Conservation (phyloP, 495 filamentous ascomycete species). For the Aspergillus avenaceus region DNA sequence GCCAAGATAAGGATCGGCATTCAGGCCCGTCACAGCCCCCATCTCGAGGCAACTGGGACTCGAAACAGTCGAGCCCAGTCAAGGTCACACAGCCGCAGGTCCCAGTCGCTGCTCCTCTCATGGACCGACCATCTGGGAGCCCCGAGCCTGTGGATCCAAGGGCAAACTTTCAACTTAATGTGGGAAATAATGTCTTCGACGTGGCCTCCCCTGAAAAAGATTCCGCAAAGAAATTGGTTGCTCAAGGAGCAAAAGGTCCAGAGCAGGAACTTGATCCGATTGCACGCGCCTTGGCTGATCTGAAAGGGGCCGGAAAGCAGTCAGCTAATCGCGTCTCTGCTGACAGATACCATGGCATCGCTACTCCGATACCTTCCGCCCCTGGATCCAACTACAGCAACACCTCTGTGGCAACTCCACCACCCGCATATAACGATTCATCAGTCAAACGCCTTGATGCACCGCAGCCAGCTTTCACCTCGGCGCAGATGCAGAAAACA, state of each 20-base stretch:
- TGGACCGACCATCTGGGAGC: constrained; percentile 44
- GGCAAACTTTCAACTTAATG: constrained; percentile 90
- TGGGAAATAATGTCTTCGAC: constrained; percentile 95
- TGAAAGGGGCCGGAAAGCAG: constrained; percentile 81
- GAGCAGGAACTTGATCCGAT: constrained; percentile 76
- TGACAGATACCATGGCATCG: constrained; percentile 87
- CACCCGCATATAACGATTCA: constrained; percentile 77
- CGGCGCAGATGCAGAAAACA: constrained; percentile 88
- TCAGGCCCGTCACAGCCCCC: constrained; percentile 24
- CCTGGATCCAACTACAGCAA: constrained; percentile 57
- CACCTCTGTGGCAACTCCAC: constrained; percentile 35
- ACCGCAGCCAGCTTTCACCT: constrained; percentile 87
- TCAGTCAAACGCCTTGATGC: constrained; percentile 77
- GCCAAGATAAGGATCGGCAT: constrained; percentile 71
- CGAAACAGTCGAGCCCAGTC: constrained; percentile 31
- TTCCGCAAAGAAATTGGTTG: constrained; percentile 25
- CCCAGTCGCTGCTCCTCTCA: neutral
- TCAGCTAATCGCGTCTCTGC: constrained; percentile 78
- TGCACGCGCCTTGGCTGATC: constrained; percentile 83
- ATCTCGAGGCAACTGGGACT: constrained; percentile 36
- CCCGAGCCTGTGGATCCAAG: constrained; percentile 92
- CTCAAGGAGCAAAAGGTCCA: constrained; percentile 27
- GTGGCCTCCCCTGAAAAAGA: constrained; percentile 76
- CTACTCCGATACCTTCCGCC: constrained; percentile 70
- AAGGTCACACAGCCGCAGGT: constrained; percentile 21